These are phyloP conservation scores for Gossypium gossypioides DNA, from an alignment of 441 rosid species.

Conservation along the genomic window DNA sequence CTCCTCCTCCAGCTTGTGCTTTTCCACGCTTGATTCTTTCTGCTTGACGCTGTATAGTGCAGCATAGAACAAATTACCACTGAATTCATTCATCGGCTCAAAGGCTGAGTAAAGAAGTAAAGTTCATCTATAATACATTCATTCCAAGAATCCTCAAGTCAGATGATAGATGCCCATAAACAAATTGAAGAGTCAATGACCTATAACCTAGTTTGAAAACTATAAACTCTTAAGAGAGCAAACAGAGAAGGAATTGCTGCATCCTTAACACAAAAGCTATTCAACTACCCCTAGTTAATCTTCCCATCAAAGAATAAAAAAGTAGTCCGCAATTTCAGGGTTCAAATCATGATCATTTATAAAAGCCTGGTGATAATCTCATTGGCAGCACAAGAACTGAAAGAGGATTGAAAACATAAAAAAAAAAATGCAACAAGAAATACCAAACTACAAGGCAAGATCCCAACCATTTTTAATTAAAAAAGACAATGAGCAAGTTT, in stretches of 20 bases:
- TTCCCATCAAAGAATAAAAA: neutral
- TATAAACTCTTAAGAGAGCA: neutral
- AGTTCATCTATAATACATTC: neutral
- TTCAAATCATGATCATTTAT: neutral
- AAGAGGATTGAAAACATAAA: neutral
- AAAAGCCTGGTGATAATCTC: neutral
- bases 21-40: conserved; percentile 64
- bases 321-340: neutral
- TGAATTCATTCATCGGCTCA: neutral
- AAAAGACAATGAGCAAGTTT: neutral
- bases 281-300: neutral
- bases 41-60: conserved; percentile 55
- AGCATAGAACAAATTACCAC: neutral
- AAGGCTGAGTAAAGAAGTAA: neutral
- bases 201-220: neutral
- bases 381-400: neutral
- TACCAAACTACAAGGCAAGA: neutral
- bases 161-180: neutral
- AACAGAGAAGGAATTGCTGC: neutral
- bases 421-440: neutral
- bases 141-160: neutral
- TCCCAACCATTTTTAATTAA: neutral
- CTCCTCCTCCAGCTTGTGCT: conserved; percentile 43
- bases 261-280: neutral
- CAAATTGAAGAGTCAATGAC: neutral